Evolutionary conservation across 768 basidiomycete genomes (phyloP), one percentile per base, ranked within the genome.

Genomic region (Bullera alba): DNA sequence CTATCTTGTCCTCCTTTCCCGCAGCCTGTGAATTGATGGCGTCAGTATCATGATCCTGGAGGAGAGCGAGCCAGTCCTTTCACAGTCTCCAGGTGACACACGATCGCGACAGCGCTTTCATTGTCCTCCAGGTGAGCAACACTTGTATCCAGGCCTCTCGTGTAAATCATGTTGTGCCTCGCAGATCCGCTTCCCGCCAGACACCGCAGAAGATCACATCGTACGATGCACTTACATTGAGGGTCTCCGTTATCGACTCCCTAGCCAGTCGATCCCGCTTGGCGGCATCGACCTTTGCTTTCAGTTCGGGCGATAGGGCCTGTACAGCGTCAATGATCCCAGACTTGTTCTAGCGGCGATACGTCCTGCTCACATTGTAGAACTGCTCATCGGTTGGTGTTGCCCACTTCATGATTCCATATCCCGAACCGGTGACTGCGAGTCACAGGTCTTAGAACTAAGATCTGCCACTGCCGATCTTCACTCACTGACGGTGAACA

Each of bases 381-480:
- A 71, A 69, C 29, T 71, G 58, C 42, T 71, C 55, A 30, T 71
- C 70, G 10, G 59, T 60, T 19, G 70, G 70, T 43, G 63, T 66
- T 10, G 65, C 52, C 17, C 47, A 47, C 30, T 48, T 45, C 69
- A 71, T 71, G 41, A 71, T 54, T 2, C 57, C 63, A 29, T 57
- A 63, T 25, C 70, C 67, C 4, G 44, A 52, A 17, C 36, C 67
- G 41, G 64, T 60, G 41, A 65, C 57, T 55, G 46, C 14, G 17
- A 23, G 5, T 0, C 5, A 35, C 23, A 35, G 27, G 17, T n/a
- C 22, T 17, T n/a, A 42, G 49, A 38, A 54, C 12, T 22, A 15
- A 25, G 25, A 17, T 14, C 26, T 28, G 15, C 22, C 3, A 21
- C 34, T 32, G 17, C 27, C n/a, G 37, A 10, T 19, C 15, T 12